A percentile compares a stretch with the other conserved stretches of the same genome.
phyloP scores from a whole-genome alignment of 345 rosid species.

The Microthlaspi erraticum region DNA sequence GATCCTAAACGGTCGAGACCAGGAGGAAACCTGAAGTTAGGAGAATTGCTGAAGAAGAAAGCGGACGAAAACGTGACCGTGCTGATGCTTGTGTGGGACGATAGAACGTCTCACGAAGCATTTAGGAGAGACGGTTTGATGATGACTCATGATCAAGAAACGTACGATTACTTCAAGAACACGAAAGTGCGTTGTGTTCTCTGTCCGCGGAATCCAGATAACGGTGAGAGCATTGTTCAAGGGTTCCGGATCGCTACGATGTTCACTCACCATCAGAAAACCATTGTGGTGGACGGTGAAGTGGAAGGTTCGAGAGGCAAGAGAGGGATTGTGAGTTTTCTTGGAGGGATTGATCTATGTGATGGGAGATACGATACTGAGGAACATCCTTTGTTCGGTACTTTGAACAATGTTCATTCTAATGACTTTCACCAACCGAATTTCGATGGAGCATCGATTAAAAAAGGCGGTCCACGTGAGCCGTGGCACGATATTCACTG shows the following conservation, averaged over 20 bases:
- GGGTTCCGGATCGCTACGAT: slow-evolving; percentile 55
- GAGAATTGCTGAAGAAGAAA: slow-evolving; percentile 64
- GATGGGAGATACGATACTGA: slow-evolving; percentile 82
- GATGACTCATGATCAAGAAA: slow-evolving; percentile 80
- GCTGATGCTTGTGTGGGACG: slow-evolving; percentile 84
- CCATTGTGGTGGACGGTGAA: slow-evolving; percentile 64
- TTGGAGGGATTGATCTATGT: slow-evolving; percentile 94
- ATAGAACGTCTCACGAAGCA: slow-evolving; percentile 58
- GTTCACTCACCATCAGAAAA: slow-evolving; percentile 89
- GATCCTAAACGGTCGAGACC: slow-evolving; percentile 49
- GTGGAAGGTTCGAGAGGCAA: slow-evolving; percentile 19
- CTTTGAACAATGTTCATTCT: slow-evolving; percentile 55
- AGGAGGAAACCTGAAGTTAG: slow-evolving; percentile 50
- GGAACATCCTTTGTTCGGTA: slow-evolving; percentile 70
- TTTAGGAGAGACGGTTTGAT: slow-evolving; percentile 66
- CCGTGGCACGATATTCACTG: slow-evolving; percentile 98
- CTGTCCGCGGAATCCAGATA: slow-evolving; percentile 69
- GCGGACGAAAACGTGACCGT: slow-evolving; percentile 68
- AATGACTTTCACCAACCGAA: slow-evolving; percentile 90
- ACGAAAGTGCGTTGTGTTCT: slow-evolving; percentile 66
- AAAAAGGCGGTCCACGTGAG: slow-evolving; percentile 90
- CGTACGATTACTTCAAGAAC: slow-evolving; percentile 53
- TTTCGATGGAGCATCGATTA: slow-evolving; percentile 59
- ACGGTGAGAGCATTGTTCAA: slow-evolving; percentile 49
- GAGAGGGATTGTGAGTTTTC: slow-evolving; percentile 71